Percentiles rank a stretch among this genome's conserved stretches.
Evolutionary conservation across 257 asterid species (phyloP).

Genomic region (Vinca minor): DNA sequence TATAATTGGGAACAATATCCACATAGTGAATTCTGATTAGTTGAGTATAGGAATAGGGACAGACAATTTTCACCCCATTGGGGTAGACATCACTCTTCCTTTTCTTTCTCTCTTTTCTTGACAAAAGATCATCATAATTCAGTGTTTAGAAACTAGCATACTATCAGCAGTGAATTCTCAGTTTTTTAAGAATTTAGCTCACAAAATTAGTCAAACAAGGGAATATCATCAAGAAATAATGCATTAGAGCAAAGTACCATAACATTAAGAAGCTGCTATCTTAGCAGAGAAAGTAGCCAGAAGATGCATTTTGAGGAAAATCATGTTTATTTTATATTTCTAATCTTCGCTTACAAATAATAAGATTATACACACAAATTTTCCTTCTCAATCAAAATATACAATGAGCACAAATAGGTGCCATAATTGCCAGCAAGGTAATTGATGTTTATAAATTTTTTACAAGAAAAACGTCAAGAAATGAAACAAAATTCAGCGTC

Average conservation of each 20-base stretch:
- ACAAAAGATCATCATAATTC: background rate
- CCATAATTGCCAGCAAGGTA: background rate
- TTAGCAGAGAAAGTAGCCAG: conserved; percentile 1
- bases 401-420: conserved; percentile 13
- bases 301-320: background rate
- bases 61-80: too few species aligned
- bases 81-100: too few species aligned
- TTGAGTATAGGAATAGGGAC: too few species aligned
- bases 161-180: background rate
- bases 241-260: background rate
- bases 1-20: too few species aligned
- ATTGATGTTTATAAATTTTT: conserved; percentile 1
- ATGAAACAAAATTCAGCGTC: background rate
- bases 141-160: background rate
- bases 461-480: background rate
- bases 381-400: conserved; percentile 9
- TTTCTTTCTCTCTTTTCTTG: conserved; percentile 1
- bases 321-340: background rate
- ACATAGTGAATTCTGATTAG: too few species aligned
- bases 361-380: background rate
- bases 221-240: background rate
- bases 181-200: background rate
- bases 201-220: background rate
- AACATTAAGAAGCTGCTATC: background rate
- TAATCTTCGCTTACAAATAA: background rate